phyloP scores from a whole-genome alignment of 2,329 filamentous ascomycete genomes.

The Dactylellina parvicollis region DNA sequence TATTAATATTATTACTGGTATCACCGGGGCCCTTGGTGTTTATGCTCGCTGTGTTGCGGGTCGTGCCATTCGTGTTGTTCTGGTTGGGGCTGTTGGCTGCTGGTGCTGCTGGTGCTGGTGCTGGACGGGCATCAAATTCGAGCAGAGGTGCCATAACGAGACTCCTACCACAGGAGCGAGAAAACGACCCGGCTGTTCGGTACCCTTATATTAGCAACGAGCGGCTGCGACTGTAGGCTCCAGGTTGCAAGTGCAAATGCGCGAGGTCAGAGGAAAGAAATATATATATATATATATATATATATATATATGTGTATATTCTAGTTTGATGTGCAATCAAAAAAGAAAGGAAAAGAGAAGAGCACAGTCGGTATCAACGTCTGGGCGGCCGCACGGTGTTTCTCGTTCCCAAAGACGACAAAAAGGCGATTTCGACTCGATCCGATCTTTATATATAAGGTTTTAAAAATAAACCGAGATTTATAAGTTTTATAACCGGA shows the following conservation, averaged over 20 bases:
- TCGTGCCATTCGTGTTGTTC: conserved; percentile 46
- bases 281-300: too few species aligned
- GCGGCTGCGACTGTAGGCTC: neutral
- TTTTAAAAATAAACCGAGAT: conserved; percentile 48
- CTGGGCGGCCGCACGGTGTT: too few species aligned
- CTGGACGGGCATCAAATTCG: conserved; percentile 22
- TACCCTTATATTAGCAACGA: conserved; percentile 16
- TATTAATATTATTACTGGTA: conserved; percentile 11
- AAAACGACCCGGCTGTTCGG: neutral
- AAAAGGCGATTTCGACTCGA: conserved; percentile 1
- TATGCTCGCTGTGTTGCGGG: conserved; percentile 30
- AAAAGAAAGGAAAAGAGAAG: neutral
- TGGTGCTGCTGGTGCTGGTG: neutral
- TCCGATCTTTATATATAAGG: conserved; percentile 16
- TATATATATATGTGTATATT: too few species aligned
- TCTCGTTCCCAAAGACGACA: conserved; percentile 18
- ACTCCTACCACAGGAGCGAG: conserved; percentile 36
- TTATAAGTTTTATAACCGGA: conserved; percentile 52
- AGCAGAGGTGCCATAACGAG: conserved; percentile 48
- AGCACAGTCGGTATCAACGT: too few species aligned
- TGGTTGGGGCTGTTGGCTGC: conserved; percentile 27
- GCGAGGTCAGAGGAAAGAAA: too few species aligned
- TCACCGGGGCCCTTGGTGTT: neutral
- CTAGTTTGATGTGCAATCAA: neutral
- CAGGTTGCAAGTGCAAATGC: too few species aligned